phyloP scores from a whole-genome alignment of 306 rosid genomes.

The Begonia fuchsioides region DNA sequence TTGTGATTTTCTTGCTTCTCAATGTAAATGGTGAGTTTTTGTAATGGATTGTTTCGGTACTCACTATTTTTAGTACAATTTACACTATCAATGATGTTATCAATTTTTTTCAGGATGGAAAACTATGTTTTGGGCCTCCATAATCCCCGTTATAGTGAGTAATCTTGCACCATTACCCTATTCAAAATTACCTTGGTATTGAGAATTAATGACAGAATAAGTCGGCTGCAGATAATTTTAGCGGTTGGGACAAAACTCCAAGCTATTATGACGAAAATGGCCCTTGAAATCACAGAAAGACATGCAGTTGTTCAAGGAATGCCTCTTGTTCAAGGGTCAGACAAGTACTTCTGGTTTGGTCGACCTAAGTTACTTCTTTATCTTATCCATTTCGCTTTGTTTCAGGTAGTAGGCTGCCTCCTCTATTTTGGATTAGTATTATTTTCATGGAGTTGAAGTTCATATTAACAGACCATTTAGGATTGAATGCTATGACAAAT shows the following conservation, averaged over 20 bases:
- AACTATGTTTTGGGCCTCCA: conserved; percentile 70
- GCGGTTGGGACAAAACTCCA: conserved; percentile 85
- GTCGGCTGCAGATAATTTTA: conserved; percentile 55
- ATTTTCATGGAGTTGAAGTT: no score
- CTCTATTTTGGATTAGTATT: background rate
- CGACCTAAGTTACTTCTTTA: conserved; percentile 76
- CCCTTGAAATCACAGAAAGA: conserved; percentile 70
- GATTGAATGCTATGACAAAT: no score
- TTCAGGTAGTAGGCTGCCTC: conserved; percentile 53
- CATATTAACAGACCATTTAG: no score
- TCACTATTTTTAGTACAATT: background rate
- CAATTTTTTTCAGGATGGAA: conserved; percentile 62
- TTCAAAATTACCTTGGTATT: conserved; percentile 2
- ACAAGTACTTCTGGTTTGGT: conserved; percentile 84
- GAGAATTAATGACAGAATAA: background rate
- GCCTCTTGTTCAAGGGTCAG: conserved; percentile 89
- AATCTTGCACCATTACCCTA: conserved; percentile 5
- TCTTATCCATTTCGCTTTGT: conserved; percentile 84
- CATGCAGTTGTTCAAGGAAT: conserved; percentile 96
- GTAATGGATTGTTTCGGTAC: background rate
- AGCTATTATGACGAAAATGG: conserved; percentile 68
- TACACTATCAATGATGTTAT: background rate
- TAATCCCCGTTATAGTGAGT: conserved; percentile 63
- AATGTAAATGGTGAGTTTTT: conserved; percentile 45
- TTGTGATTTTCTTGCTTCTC: conserved; percentile 63